Percentiles rank a stretch among this genome's conserved stretches.
These are phyloP conservation scores for Pythium chondricola DNA, from an alignment of 352 stramenopile species.

Conservation along the genomic window DNA sequence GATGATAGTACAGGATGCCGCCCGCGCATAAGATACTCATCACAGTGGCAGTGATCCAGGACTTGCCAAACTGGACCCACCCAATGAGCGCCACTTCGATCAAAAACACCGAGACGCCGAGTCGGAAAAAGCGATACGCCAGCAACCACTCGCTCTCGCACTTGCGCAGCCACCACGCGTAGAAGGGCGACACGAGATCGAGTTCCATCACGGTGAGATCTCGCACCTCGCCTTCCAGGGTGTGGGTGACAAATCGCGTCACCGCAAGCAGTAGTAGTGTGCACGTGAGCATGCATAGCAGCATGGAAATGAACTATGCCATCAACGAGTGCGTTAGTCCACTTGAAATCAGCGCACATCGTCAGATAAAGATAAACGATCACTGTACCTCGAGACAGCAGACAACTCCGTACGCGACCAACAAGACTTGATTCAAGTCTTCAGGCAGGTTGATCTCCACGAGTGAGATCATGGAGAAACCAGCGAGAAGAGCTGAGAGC, in stretches of 20 bases:
- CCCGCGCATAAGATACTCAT: conserved; percentile 45
- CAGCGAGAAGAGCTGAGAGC: conserved; percentile 55
- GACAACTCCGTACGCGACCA: conserved; percentile 56
- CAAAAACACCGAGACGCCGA: conserved; percentile 55
- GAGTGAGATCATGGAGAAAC: conserved; percentile 70
- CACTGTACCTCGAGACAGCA: conserved; percentile 50
- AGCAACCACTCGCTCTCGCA: conserved; percentile 74
- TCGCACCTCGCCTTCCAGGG: conserved; percentile 63
- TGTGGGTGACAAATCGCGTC: conserved; percentile 72
- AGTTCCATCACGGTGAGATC: conserved; percentile 45
- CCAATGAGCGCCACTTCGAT: conserved; percentile 45
- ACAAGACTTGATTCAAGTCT: conserved; percentile 37
- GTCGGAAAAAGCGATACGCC: conserved; percentile 60
- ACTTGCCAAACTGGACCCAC: conserved; percentile 58
- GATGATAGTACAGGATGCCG: conserved; percentile 57
- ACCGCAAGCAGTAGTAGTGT: conserved; percentile 66
- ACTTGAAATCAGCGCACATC: no score
- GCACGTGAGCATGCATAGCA: conserved; percentile 64
- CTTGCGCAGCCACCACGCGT: conserved; percentile 55
- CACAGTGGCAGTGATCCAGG: conserved; percentile 25
- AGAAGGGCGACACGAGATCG: conserved; percentile 64
- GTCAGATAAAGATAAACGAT: no score
- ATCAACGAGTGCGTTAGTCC: no score
- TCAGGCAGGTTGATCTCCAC: conserved; percentile 54
- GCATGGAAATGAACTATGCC: conserved; percentile 65